Evolutionary conservation across 164 flowering plant species (phyloP).

Genomic region (Santalum album): DNA sequence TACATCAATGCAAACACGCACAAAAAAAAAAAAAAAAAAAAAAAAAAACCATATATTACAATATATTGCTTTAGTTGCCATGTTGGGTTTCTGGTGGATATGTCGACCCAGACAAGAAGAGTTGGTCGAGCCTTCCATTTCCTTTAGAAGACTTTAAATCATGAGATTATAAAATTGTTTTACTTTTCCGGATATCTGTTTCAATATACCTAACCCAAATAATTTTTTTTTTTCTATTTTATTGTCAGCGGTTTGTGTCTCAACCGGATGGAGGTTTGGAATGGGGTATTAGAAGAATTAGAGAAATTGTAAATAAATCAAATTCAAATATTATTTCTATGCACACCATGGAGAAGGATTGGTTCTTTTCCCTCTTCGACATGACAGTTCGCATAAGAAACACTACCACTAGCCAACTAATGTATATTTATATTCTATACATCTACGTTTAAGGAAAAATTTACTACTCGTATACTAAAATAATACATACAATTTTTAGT

Average conservation of each 20-base stretch:
- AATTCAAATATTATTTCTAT: constrained; percentile 6
- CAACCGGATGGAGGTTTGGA: no score
- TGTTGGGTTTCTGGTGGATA: constrained; percentile 13
- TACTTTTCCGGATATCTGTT: constrained; percentile 13
- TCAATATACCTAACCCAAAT: constrained; percentile 21
- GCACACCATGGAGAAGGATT: background rate
- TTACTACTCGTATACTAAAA: background rate
- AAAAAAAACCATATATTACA: no score
- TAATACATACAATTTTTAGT: background rate
- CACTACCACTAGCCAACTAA: constrained; percentile 2
- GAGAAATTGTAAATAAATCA: background rate
- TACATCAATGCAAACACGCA: no score
- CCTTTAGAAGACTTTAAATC: constrained; percentile 3
- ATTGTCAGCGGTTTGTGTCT: no score
- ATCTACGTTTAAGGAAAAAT: background rate
- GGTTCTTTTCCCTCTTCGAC: background rate
- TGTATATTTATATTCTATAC: background rate
- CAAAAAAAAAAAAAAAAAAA: no score
- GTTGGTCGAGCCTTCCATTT: constrained; percentile 18
- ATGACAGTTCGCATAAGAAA: constrained; percentile 10
- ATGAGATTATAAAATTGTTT: constrained; percentile 7
- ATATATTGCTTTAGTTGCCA: background rate
- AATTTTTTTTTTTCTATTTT: background rate
- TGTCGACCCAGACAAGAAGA: constrained; percentile 14
- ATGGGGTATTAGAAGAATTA: no score